Percentiles rank a stretch among this genome's conserved stretches.
Evolutionary conservation across 2,329 filamentous ascomycete species (phyloP).

Genomic region (Scedosporium aurantiacum): DNA sequence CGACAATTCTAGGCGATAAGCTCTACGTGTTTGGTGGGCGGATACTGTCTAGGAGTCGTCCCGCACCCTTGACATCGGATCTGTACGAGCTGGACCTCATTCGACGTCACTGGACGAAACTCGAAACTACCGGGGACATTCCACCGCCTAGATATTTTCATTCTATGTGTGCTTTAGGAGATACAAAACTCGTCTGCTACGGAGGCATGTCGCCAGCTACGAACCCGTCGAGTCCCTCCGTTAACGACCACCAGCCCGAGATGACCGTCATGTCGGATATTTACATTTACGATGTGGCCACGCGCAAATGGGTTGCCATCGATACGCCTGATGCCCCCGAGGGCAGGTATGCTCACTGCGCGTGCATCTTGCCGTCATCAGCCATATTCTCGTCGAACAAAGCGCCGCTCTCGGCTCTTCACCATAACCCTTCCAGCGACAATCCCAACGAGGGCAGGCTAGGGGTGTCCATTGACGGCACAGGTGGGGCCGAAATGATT

Average conservation of each 20-base stretch:
- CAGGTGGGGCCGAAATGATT: conserved; percentile 91
- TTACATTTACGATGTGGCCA: conserved; percentile 82
- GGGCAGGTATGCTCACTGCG: conserved; percentile 93
- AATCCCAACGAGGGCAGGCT: conserved; percentile 81
- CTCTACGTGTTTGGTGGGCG: conserved; percentile 93
- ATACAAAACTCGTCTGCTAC: conserved; percentile 95
- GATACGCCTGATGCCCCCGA: conserved; percentile 73
- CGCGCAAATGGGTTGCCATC: conserved; percentile 75
- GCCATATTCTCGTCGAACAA: conserved; percentile 76
- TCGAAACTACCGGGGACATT: conserved; percentile 73
- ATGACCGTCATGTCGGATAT: conserved; percentile 98
- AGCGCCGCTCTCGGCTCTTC: conserved; percentile 74
- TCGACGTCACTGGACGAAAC: conserved; percentile 81
- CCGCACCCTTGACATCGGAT: conserved; percentile 72
- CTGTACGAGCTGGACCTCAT: conserved; percentile 91
- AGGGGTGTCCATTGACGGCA: conserved; percentile 80
- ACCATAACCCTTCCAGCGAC: conserved; percentile 75
- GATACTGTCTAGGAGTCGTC: conserved; percentile 71
- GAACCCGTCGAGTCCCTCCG: conserved; percentile 28
- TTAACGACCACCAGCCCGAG: conserved; percentile 57
- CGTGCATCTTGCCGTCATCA: conserved; percentile 79
- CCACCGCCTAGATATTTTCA: conserved; percentile 94
- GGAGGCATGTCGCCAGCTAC: conserved; percentile 88
- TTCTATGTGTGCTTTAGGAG: conserved; percentile 85
- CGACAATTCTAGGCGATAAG: conserved; percentile 89